Percentiles rank a stretch among this genome's conserved stretches.
phyloP scores from a whole-genome alignment of 257 asterid genomes.

The Salvia splendens region DNA sequence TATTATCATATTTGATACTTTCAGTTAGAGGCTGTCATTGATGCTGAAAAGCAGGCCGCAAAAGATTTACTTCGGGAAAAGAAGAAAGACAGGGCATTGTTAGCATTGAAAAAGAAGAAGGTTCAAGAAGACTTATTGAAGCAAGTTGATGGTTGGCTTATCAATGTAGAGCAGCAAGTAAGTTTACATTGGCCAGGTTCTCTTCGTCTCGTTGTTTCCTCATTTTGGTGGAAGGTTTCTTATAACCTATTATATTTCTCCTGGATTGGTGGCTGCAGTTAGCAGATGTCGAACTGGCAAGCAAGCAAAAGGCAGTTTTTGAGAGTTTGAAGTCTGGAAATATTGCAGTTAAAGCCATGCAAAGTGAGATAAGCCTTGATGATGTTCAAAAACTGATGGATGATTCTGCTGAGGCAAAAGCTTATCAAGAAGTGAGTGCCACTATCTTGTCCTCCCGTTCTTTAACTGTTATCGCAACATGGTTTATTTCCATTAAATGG shows the following conservation, averaged over 20 bases:
- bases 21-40: conserved; percentile 80
- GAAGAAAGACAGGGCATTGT: conserved; percentile 85
- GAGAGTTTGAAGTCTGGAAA: conserved; percentile 94
- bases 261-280: conserved; percentile 49
- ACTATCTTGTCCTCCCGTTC: conserved; percentile 18
- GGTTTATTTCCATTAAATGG: background rate
- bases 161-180: conserved; percentile 95
- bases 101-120: conserved; percentile 80
- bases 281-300: conserved; percentile 93
- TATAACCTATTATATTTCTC: conserved; percentile 11
- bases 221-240: background rate
- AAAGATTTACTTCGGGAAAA: conserved; percentile 79
- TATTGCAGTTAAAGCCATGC: conserved; percentile 89
- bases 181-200: conserved; percentile 29
- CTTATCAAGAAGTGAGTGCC: conserved; percentile 89
- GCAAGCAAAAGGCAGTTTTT: conserved; percentile 96
- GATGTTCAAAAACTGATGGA: conserved; percentile 98
- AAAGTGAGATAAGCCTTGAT: conserved; percentile 81
- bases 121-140: conserved; percentile 83
- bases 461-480: conserved; percentile 2
- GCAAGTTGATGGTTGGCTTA: conserved; percentile 89
- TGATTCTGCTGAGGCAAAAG: conserved; percentile 96
- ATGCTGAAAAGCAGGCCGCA: conserved; percentile 93
- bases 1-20: conserved; percentile 30
- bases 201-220: background rate